Base-by-base conservation (phyloP, 2,329 filamentous ascomycete genomes). In the Phyllosticta ampelicida region DNA sequence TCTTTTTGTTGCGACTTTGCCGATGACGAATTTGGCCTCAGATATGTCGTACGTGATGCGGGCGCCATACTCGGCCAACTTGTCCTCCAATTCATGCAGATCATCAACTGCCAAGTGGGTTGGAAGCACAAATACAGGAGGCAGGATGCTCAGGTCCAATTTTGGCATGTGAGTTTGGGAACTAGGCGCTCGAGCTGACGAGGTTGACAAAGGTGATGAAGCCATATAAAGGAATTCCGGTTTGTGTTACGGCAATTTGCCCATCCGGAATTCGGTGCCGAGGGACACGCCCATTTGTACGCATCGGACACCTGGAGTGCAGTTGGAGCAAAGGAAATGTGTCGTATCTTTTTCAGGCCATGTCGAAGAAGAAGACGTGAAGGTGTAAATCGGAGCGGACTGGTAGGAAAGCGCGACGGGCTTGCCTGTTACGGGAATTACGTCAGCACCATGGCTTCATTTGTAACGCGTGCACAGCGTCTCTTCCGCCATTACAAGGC, bases 21-120 rank as follows among this genome's bases (percentile, higher is more conserved):
- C 90, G 28, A 97, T 69, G 1, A 96, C 77, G 2, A 96, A 71
- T 4, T 81, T 77, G 0, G 90, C 90, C 70, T 92, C 86, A 13
- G 77, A 76, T 55, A 86, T 76, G 68, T 92, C 82, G 60, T 86
- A 85, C 0, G 89, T 91, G 56, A 94, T 68, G 0, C 78, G 79
- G 5, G 80, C 83, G 55, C 74, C 73, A 56, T 73, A 70, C 6
- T 70, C 67, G 3, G 79, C 75, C 9, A 95, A 80, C 20, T 78
- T 78, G 23, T 84, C 80, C 67, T 90, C 86, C 13, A 89, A 69
- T 29, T 78, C 71, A 54, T 85, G 81, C 9, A 88, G 74, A 62
- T 86, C 81, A 6, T 85, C 79, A 0, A 80, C 72, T 1, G 78
- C 73, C 26, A 96, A 77, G 67, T 90, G 87, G 3, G 86, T 83